phyloP scores from a whole-genome alignment of 495 filamentous ascomycete genomes.

The Aspergillus bridgeri region DNA sequence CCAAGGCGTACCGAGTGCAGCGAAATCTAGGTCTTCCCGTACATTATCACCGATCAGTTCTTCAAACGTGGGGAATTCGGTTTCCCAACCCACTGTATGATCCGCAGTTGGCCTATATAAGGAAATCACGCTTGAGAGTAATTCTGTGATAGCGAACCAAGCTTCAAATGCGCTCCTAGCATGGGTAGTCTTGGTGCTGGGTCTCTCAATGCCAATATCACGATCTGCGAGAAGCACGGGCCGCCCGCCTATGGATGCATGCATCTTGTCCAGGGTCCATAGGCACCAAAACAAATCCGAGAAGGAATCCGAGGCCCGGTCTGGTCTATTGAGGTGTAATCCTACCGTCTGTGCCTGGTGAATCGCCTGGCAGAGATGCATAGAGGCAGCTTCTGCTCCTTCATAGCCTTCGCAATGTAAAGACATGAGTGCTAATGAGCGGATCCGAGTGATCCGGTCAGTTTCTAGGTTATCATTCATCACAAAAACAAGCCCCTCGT shows the following conservation, averaged over 20 bases:
- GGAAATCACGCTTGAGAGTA: constrained; percentile 63
- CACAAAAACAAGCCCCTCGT: constrained; percentile 35
- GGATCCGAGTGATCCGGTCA: constrained; percentile 44
- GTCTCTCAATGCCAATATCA: constrained; percentile 51
- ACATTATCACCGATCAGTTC: constrained; percentile 56
- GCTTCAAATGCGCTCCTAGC: constrained; percentile 42
- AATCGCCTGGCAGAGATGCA: constrained; percentile 44
- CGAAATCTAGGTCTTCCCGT: constrained; percentile 25
- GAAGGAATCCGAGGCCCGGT: constrained; percentile 33
- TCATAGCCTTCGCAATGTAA: constrained; percentile 44
- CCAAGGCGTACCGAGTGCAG: constrained; percentile 23
- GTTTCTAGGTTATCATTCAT: constrained; percentile 40
- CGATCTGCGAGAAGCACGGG: constrained; percentile 64
- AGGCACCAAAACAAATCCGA: constrained; percentile 61
- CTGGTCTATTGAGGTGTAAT: constrained; percentile 52
- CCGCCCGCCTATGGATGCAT: constrained; percentile 59
- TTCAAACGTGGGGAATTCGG: constrained; percentile 63
- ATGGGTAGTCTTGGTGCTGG: constrained; percentile 4
- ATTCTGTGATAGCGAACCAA: constrained; percentile 50
- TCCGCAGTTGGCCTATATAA: constrained; percentile 58
- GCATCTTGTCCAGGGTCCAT: constrained; percentile 65
- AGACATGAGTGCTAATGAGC: constrained; percentile 44
- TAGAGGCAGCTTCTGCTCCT: constrained; percentile 44
- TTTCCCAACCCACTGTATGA: constrained; percentile 48
- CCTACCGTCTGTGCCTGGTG: constrained; percentile 65